A percentile compares a stretch with the other conserved stretches of the same genome.
Evolutionary conservation across 2,329 filamentous ascomycete species (phyloP).

Genomic region (Salinomyces thailandicus): DNA sequence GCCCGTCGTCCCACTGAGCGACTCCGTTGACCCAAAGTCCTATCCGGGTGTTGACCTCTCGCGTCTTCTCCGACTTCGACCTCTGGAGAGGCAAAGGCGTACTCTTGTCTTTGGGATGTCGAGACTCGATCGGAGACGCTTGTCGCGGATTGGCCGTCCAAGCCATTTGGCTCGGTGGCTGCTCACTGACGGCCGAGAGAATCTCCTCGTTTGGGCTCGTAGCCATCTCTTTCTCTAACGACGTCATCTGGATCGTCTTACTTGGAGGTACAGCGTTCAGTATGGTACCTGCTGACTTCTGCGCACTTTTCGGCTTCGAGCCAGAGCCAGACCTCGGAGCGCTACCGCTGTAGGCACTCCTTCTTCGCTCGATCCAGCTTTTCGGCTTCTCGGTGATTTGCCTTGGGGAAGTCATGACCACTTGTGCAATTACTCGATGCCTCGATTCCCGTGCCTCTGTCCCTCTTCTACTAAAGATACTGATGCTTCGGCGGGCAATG

Average conservation of each 20-base stretch:
- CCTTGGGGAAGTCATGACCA: conserved; percentile 9
- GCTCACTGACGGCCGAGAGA: conserved; percentile 24
- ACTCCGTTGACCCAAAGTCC: conserved; percentile 37
- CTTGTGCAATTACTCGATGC: conserved; percentile 12
- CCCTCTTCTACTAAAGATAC: conserved; percentile 29
- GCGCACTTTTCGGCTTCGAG: too few species aligned
- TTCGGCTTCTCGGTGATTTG: conserved; percentile 16
- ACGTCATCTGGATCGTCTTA: conserved; percentile 20
- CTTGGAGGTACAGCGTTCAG: conserved; percentile 24
- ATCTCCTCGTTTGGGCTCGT: conserved; percentile 32
- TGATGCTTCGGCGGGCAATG: conserved; percentile 21
- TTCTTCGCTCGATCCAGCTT: conserved; percentile 15
- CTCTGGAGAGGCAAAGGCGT: conserved; percentile 6
- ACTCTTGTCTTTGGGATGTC: conserved; percentile 9
- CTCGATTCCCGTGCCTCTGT: conserved; percentile 17
- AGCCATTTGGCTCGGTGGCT: conserved; percentile 7
- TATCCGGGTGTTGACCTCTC: conserved; percentile 25
- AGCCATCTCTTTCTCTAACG: conserved; percentile 29
- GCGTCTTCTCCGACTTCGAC: conserved; percentile 15
- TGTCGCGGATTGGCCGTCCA: conserved; percentile 9
- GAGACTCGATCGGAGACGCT: neutral
- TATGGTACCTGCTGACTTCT: too few species aligned
- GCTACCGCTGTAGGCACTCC: conserved; percentile 5
- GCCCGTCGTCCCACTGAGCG: conserved; percentile 30
- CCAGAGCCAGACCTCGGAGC: conserved; percentile 5